These are phyloP conservation scores for Stevia rebaudiana DNA, from an alignment of 140 eudicot genomes.

Conservation along the genomic window DNA sequence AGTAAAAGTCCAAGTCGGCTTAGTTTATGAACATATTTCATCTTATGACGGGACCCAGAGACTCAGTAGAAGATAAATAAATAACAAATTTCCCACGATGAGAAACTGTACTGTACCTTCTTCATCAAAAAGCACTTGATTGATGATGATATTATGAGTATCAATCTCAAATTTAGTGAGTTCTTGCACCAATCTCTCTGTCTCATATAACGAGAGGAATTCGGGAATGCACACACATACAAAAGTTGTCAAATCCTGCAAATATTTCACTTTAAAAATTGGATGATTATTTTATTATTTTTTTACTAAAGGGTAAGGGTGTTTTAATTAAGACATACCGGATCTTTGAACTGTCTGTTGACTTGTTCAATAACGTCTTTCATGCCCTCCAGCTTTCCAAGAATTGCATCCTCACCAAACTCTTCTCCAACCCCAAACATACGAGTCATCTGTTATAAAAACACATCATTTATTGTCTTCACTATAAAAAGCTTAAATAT, in stretches of 20 bases:
- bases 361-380: slow-evolving; percentile 94
- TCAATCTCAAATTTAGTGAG: slow-evolving; percentile 91
- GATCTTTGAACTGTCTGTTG: slow-evolving; percentile 89
- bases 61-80: not conserved
- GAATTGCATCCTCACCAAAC: slow-evolving; percentile 83
- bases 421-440: slow-evolving; percentile 86
- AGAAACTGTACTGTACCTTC: slow-evolving; percentile 54
- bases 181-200: slow-evolving; percentile 94
- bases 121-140: slow-evolving; percentile 90
- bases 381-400: slow-evolving; percentile 98
- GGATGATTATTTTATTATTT: no score
- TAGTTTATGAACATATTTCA: not conserved
- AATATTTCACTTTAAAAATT: not conserved
- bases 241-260: slow-evolving; percentile 93
- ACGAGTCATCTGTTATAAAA: slow-evolving; percentile 72
- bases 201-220: slow-evolving; percentile 90
- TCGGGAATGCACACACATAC: slow-evolving; percentile 98
- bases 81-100: not conserved
- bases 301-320: not conserved
- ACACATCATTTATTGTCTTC: not conserved
- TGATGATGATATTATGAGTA: slow-evolving; percentile 84
- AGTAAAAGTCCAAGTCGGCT: not conserved
- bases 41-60: not conserved
- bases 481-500: no score
- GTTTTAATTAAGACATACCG: slow-evolving; percentile 35